These are phyloP conservation scores for Fusarium sp. DNA, from an alignment of 2,329 filamentous ascomycete genomes.

Conservation along the genomic window DNA sequence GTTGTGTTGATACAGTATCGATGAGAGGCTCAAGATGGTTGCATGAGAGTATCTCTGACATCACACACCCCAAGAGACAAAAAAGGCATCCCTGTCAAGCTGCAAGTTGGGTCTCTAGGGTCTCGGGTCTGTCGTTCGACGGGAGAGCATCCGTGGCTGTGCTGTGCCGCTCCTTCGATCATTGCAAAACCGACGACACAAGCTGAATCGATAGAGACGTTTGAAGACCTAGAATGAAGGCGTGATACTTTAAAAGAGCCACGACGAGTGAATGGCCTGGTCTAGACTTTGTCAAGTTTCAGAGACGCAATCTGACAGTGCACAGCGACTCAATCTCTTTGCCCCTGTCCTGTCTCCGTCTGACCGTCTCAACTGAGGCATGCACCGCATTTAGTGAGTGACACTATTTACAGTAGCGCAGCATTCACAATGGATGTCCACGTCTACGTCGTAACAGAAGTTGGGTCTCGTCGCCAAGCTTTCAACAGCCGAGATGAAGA, in stretches of 20 bases:
- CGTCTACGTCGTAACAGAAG: not conserved
- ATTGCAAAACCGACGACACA: conserved; percentile 9
- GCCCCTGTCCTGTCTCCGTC: not conserved
- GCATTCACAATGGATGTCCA: not conserved
- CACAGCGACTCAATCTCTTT: not conserved
- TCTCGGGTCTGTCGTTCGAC: conserved; percentile 1
- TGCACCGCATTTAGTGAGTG: conserved; percentile 26
- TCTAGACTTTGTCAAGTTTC: conserved; percentile 9
- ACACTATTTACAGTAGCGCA: conserved; percentile 37
- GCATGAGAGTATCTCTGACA: conserved; percentile 31
- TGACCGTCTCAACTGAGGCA: conserved; percentile 15
- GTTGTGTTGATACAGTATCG: not conserved
- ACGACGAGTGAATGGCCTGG: conserved; percentile 5
- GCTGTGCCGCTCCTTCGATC: conserved; percentile 9
- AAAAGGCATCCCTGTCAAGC: conserved; percentile 32
- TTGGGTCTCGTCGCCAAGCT: conserved; percentile 33
- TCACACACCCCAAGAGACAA: conserved; percentile 10
- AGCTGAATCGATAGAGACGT: conserved; percentile 26
- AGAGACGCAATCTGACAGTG: not conserved
- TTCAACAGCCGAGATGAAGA: conserved; percentile 42
- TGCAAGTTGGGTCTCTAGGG: not conserved
- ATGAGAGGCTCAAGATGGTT: not conserved
- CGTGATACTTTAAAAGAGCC: conserved; percentile 3
- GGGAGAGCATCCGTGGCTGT: conserved; percentile 33
- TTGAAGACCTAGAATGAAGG: conserved; percentile 12